These are phyloP conservation scores for Vachellia pachyceras DNA, from an alignment of 306 rosid genomes.

Conservation along the genomic window DNA sequence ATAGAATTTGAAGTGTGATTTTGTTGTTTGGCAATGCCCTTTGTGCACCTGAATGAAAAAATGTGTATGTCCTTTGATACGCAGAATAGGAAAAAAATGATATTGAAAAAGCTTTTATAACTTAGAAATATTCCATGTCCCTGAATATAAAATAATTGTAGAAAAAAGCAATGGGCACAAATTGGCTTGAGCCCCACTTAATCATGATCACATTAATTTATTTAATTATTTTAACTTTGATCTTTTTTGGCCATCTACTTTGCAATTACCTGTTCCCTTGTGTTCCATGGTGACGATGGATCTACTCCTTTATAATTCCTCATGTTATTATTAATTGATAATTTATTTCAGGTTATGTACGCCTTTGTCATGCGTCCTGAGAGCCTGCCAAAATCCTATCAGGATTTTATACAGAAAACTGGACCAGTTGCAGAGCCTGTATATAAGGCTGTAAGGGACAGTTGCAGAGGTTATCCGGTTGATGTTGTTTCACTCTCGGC, in stretches of 20 bases:
- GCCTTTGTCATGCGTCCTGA: constrained; percentile 98
- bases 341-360: constrained; percentile 83
- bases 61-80: too few species aligned
- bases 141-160: too few species aligned
- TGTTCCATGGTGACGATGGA: constrained; percentile 2
- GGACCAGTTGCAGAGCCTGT: constrained; percentile 96
- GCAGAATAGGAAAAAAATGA: too few species aligned
- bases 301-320: neutral
- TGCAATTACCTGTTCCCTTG: neutral
- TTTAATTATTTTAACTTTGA: neutral
- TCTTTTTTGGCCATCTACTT: constrained; percentile 11
- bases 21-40: neutral
- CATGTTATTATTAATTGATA: constrained; percentile 29
- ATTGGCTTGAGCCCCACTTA: neutral
- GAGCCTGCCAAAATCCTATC: constrained; percentile 93
- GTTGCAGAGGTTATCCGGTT: constrained; percentile 79
- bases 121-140: too few species aligned
- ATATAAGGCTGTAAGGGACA: constrained; percentile 91
- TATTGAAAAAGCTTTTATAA: too few species aligned
- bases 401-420: constrained; percentile 89
- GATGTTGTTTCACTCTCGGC: constrained; percentile 75
- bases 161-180: neutral
- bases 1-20: neutral
- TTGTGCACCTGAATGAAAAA: too few species aligned
- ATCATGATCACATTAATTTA: neutral